Conservation (phyloP, 2,329 filamentous ascomycete genomes). For the Alternaria arbusti region DNA sequence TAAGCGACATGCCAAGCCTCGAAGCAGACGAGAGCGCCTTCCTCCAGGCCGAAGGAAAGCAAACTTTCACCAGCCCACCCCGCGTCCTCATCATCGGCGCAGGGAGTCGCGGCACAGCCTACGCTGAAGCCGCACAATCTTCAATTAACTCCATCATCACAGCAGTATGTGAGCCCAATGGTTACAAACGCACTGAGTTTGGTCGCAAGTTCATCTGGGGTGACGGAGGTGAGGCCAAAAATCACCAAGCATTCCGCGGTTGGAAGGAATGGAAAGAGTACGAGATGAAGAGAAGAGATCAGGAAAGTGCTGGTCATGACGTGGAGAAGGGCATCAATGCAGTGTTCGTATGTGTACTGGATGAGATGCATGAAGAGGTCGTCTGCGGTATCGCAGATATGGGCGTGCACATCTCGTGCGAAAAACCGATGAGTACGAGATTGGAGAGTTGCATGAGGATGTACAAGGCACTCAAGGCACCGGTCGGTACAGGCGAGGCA, state of each 20-base stretch:
- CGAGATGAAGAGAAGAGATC: conserved; percentile 68
- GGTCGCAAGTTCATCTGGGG: conserved; percentile 78
- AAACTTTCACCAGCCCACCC: conserved; percentile 32
- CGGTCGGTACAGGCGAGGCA: neutral
- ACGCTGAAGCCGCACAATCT: conserved; percentile 32
- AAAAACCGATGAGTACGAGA: conserved; percentile 88
- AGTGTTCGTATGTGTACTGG: conserved; percentile 76
- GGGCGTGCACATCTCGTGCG: conserved; percentile 85
- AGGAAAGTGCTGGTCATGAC: conserved; percentile 33
- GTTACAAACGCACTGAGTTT: conserved; percentile 76
- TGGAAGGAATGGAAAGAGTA: conserved; percentile 81
- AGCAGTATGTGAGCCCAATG: conserved; percentile 81
- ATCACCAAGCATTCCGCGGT: conserved; percentile 72
- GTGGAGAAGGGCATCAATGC: conserved; percentile 56
- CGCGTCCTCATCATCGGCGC: conserved; percentile 49
- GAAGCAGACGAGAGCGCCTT: conserved; percentile 10
- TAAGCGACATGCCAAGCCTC: neutral
- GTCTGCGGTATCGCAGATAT: conserved; percentile 73
- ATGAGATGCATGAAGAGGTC: conserved; percentile 86
- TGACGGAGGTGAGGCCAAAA: conserved; percentile 48
- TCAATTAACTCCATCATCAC: conserved; percentile 65
- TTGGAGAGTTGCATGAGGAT: conserved; percentile 80
- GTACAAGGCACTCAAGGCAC: conserved; percentile 61
- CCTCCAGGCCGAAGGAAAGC: conserved; percentile 22
- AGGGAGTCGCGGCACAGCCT: conserved; percentile 47